Evolutionary conservation across 2,329 filamentous ascomycete species (phyloP), one percentile per base, ranked within the genome.

Genomic region (Mycosphaerella sp.): DNA sequence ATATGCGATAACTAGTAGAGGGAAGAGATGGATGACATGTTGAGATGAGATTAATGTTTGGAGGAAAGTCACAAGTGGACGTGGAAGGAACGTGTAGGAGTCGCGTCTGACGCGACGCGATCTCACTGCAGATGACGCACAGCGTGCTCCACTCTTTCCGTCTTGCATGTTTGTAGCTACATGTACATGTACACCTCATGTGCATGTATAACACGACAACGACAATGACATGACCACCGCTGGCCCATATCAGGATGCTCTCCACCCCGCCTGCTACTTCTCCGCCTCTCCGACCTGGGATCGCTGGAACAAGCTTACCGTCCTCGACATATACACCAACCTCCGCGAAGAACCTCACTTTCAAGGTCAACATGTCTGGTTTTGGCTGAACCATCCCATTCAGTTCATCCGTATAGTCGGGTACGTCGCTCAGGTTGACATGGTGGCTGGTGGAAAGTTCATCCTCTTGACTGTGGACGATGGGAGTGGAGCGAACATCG

Each of bases 251-350:
- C 36, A 32, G 6, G 10, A n/a, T 18, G 14, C 17, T 14, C 57
- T 79, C 55, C 82, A 82, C 56, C 79, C 80, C 13, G 76, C 76
- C 34, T 81, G 76, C 64, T 82, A 79, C 71, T 82, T 80, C 66
- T 67, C 70, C 41, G 73, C 72, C 32, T 83, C 81, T 5, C 76
- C 77, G n/a, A 84, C 81, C 7, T 81, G 76, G 66, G 75, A 78
- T 68, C 65, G 72, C 63, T 85, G 81, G 81, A 81, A 82, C 66
- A 81, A 81, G 63, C 71, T 85, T 57, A 75, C 76, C 1, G 72
- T 73, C 13, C 68, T 70, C 25, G 78, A 82, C 65, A 73, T 84
- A 35, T 79, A 80, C 60, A 66, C 67, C 30, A 34, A 34, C 7
- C 67, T 84, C 30, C 69, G 70, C 18, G 66, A 68, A 46, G 71